These are phyloP conservation scores for Reutealis trisperma DNA, from an alignment of 345 rosid genomes.

Conservation along the genomic window DNA sequence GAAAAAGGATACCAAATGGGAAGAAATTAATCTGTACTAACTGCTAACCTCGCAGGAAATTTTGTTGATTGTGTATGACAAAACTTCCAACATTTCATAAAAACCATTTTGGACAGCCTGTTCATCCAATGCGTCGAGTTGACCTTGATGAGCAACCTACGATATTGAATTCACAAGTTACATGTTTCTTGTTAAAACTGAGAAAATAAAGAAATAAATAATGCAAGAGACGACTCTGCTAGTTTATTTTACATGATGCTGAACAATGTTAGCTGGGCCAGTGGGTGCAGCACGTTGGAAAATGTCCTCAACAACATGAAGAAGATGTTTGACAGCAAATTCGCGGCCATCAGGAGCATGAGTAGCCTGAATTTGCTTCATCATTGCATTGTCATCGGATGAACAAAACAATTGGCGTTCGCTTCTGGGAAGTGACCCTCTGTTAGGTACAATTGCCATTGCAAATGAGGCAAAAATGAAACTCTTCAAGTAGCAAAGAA, in stretches of 20 bases:
- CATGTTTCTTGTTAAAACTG: not conserved
- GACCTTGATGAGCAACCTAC: slow-evolving; percentile 32
- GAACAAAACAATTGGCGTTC: slow-evolving; percentile 36
- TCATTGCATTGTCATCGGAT: slow-evolving; percentile 54
- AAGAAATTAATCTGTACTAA: not conserved
- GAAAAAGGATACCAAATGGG: not conserved
- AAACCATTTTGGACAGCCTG: slow-evolving; percentile 31
- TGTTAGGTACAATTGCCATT: slow-evolving; percentile 23
- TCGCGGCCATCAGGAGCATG: slow-evolving; percentile 59
- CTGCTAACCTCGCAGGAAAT: slow-evolving; percentile 59
- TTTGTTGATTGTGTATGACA: slow-evolving; percentile 45
- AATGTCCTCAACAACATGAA: slow-evolving; percentile 50
- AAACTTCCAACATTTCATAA: slow-evolving; percentile 41
- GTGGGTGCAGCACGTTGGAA: slow-evolving; percentile 40
- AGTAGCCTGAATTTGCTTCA: slow-evolving; percentile 59
- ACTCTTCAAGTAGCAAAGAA: not conserved
- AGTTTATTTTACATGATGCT: slow-evolving; percentile 15
- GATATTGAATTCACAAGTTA: not conserved
- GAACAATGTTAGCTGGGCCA: slow-evolving; percentile 11
- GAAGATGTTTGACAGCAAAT: slow-evolving; percentile 42
- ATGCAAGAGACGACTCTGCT: too few relatives aligned
- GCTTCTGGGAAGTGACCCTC: not conserved
- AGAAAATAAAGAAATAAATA: not conserved
- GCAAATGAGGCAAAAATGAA: not conserved
- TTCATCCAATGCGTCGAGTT: slow-evolving; percentile 40